Evolutionary conservation across 768 basidiomycete genomes (phyloP).

Genomic region (Lentinula sp.): DNA sequence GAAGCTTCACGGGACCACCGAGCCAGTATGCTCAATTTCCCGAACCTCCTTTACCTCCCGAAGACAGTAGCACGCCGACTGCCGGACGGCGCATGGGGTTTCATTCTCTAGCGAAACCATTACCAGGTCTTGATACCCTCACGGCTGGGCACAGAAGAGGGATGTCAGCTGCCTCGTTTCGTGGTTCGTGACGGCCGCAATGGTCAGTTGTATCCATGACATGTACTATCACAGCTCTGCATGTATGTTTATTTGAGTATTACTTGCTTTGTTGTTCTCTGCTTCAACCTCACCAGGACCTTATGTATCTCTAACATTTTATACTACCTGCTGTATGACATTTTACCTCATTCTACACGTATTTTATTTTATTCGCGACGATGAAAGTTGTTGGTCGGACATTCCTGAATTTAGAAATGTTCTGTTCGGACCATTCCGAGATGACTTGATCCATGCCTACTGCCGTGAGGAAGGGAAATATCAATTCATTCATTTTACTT

Average conservation of each 20-base stretch:
- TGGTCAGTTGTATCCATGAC: not conserved
- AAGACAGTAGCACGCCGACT: conserved; percentile 47
- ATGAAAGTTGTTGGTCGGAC: not conserved
- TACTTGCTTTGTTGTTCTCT: conserved; percentile 9
- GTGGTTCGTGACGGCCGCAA: conserved; percentile 27
- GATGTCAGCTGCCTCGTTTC: conserved; percentile 44
- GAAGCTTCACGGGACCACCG: conserved; percentile 57
- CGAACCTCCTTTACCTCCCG: conserved; percentile 46
- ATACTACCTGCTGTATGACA: conserved; percentile 3
- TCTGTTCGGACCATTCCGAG: not conserved
- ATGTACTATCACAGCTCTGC: conserved; percentile 15
- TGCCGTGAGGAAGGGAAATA: not conserved
- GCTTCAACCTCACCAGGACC: not conserved
- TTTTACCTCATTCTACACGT: not conserved
- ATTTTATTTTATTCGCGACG: not conserved
- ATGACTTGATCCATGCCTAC: not conserved
- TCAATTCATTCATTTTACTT: not conserved
- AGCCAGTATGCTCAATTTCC: conserved; percentile 68
- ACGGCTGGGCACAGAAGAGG: conserved; percentile 42
- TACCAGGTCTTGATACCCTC: conserved; percentile 26
- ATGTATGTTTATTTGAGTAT: conserved; percentile 11
- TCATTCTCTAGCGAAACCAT: conserved; percentile 58
- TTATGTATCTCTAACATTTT: conserved; percentile 3
- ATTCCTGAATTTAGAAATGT: not conserved
- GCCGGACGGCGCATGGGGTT: conserved; percentile 62